These are phyloP conservation scores for Scheffersomyces illinoinensis DNA, from an alignment of 1,139 yeast species.

Conservation along the genomic window DNA sequence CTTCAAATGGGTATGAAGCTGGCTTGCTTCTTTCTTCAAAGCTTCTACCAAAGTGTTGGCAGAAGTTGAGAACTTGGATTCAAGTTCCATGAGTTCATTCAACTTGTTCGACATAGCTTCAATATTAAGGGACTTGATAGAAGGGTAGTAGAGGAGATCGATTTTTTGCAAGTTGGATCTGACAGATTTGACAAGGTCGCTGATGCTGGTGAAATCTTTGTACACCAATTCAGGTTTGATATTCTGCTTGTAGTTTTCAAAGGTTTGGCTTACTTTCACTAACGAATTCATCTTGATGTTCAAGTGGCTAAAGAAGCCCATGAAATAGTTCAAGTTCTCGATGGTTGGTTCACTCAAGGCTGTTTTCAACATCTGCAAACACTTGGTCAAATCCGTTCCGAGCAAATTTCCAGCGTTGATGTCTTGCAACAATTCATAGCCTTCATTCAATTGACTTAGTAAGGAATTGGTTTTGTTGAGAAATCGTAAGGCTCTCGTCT, in stretches of 20 bases:
- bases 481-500: slow-evolving; percentile 31
- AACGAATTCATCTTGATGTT: slow-evolving; percentile 7
- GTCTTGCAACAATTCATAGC: slow-evolving; percentile 8
- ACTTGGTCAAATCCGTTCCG: slow-evolving; percentile 2
- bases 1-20: not conserved
- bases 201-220: slow-evolving; percentile 19
- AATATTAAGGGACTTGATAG: slow-evolving; percentile 14
- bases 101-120: slow-evolving; percentile 15
- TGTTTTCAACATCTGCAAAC: slow-evolving; percentile 3
- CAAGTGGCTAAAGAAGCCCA: slow-evolving; percentile 2
- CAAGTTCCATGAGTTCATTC: slow-evolving; percentile 9
- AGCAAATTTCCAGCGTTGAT: slow-evolving; percentile 6
- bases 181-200: slow-evolving; percentile 7
- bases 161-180: slow-evolving; percentile 10
- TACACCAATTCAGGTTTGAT: slow-evolving; percentile 19
- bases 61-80: not conserved
- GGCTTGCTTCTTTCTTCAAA: not conserved
- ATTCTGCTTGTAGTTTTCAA: slow-evolving; percentile 8
- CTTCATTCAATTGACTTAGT: slow-evolving; percentile 8
- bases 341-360: slow-evolving; percentile 4
- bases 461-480: slow-evolving; percentile 24
- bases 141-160: slow-evolving; percentile 14
- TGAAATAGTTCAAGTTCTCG: slow-evolving; percentile 2
- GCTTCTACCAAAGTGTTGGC: not conserved
- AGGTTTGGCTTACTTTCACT: slow-evolving; percentile 4